phyloP scores from a whole-genome alignment of 2,329 filamentous ascomycete species.

The Onygenales sp. region DNA sequence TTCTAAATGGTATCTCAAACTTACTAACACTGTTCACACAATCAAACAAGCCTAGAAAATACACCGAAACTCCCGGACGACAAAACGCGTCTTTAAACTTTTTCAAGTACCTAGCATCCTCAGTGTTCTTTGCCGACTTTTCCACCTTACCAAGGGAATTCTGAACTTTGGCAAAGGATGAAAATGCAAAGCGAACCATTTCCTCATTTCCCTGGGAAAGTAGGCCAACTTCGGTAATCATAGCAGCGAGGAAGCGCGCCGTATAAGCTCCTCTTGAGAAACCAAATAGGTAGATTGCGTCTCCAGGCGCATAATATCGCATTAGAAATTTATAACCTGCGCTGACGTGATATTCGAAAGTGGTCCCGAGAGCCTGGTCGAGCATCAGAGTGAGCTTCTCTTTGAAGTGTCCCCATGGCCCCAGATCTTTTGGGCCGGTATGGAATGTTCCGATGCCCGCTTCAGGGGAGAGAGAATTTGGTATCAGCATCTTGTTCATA shows the following conservation, averaged over 20 bases:
- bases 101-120: constrained; percentile 17
- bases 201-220: constrained; percentile 44
- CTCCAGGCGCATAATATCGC: constrained; percentile 41
- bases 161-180: constrained; percentile 15
- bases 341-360: constrained; percentile 43
- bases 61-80: constrained; percentile 34
- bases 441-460: background rate
- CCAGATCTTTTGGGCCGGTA: background rate
- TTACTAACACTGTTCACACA: constrained; percentile 40
- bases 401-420: background rate
- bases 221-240: constrained; percentile 40
- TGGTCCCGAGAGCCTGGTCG: background rate
- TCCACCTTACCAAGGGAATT: no score
- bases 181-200: constrained; percentile 41
- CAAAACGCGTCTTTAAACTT: constrained; percentile 42
- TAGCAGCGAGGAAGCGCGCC: constrained; percentile 42
- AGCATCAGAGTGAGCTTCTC: background rate
- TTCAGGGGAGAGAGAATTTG: background rate
- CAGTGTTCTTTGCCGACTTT: no score
- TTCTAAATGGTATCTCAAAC: constrained; percentile 8
- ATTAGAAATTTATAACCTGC: constrained; percentile 46
- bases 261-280: constrained; percentile 45
- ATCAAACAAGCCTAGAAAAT: constrained; percentile 47
- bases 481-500: background rate
- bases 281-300: constrained; percentile 45